Evolutionary conservation across 1,139 yeast species (phyloP).

Genomic region (Diutina mesorugosa): DNA sequence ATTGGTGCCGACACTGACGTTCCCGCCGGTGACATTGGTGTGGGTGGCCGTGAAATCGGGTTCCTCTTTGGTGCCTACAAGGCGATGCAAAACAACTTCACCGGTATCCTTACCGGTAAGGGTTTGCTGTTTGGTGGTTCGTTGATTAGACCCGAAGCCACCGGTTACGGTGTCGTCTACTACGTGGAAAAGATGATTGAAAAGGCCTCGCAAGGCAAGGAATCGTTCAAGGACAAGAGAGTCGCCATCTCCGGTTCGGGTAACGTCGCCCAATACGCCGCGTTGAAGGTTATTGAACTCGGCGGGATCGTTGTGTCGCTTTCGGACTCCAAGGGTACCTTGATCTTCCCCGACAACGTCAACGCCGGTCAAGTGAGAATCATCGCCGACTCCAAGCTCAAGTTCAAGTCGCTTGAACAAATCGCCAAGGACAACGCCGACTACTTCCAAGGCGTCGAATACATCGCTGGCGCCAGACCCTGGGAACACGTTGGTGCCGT

Average conservation of each 20-base stretch:
- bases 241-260: constrained; percentile 98
- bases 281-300: constrained; percentile 89
- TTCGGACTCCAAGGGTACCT: constrained; percentile 89
- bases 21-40: constrained; percentile 96
- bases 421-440: constrained; percentile 36
- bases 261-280: constrained; percentile 98
- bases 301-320: constrained; percentile 92
- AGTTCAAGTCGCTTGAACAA: constrained; percentile 65
- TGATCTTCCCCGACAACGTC: constrained; percentile 67
- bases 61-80: constrained; percentile 96
- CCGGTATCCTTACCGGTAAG: constrained; percentile 97
- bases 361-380: constrained; percentile 67
- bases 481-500: constrained; percentile 88
- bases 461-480: constrained; percentile 90
- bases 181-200: constrained; percentile 97
- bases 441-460: constrained; percentile 57
- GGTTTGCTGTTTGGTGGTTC: constrained; percentile 99
- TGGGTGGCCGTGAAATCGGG: constrained; percentile 88
- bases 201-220: constrained; percentile 81
- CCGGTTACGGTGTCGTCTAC: constrained; percentile 96
- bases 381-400: constrained; percentile 71
- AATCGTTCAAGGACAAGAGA: constrained; percentile 80
- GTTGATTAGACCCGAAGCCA: constrained; percentile 97
- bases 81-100: constrained; percentile 82
- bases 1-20: constrained; percentile 97